A percentile compares a stretch with the other conserved stretches of the same genome.
Evolutionary conservation across 345 rosid species (phyloP).

Genomic region (Litchi chinensis): DNA sequence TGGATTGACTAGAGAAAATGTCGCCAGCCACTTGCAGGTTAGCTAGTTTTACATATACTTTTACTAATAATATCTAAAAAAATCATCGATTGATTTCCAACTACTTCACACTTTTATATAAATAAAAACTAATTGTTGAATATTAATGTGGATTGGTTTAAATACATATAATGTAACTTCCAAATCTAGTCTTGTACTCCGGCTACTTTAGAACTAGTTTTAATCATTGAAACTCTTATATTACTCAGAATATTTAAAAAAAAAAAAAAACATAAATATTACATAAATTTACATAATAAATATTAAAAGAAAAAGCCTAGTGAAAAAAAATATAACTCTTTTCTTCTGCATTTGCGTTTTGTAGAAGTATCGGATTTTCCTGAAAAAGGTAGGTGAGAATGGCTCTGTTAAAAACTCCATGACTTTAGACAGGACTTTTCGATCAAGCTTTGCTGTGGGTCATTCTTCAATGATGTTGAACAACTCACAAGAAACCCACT

Average conservation of each 20-base stretch:
- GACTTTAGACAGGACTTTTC: constrained; percentile 20
- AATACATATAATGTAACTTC: too few species aligned
- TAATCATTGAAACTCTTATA: too few species aligned
- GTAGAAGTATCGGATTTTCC: constrained; percentile 73
- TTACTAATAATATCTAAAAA: neutral
- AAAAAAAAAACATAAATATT: too few species aligned
- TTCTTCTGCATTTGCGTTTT: constrained; percentile 1
- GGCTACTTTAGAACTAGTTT: too few species aligned
- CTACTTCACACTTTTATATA: neutral
- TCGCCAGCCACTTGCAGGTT: constrained; percentile 87
- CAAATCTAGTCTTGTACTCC: too few species aligned
- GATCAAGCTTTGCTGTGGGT: constrained; percentile 37
- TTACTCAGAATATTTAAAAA: too few species aligned
- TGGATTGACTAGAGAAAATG: constrained; percentile 73
- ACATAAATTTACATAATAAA: too few species aligned
- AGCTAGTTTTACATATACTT: neutral
- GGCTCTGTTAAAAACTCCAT: constrained; percentile 11
- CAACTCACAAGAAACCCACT: constrained; percentile 4
- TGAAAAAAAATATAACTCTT: too few species aligned
- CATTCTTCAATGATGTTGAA: constrained; percentile 10
- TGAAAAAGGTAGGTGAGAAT: constrained; percentile 46
- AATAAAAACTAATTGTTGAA: neutral
- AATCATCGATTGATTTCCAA: neutral
- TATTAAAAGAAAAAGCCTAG: too few species aligned
- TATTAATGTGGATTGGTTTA: neutral